These are phyloP conservation scores for Deuterostichococcus epilithicus DNA, from an alignment of 139 green algal species.

Conservation along the genomic window DNA sequence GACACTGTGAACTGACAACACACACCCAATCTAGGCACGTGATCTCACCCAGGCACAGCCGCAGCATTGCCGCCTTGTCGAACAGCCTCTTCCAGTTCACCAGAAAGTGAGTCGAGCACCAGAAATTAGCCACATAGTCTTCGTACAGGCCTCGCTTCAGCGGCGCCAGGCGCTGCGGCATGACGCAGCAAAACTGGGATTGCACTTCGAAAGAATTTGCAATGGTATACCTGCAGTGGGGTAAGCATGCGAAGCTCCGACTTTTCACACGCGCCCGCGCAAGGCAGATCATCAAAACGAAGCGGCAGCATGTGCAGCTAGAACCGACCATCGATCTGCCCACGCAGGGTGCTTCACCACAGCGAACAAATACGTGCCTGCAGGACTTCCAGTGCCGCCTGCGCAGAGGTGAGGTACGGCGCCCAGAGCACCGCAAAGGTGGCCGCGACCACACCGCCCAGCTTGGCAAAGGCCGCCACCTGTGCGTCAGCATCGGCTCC, in stretches of 20 bases:
- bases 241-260: background rate
- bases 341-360: too few relatives aligned
- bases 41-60: background rate
- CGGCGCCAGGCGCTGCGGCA: slow-evolving; percentile 78
- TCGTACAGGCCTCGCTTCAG: slow-evolving; percentile 88
- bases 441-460: slow-evolving; percentile 52
- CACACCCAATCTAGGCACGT: background rate
- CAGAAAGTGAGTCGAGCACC: slow-evolving; percentile 75
- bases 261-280: background rate
- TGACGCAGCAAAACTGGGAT: slow-evolving; percentile 19
- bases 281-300: too few relatives aligned
- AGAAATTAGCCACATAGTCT: slow-evolving; percentile 98
- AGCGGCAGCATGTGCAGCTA: too few relatives aligned
- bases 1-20: background rate
- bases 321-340: too few relatives aligned
- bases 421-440: slow-evolving; percentile 79
- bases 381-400: slow-evolving; percentile 24
- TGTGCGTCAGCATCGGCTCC: slow-evolving; percentile 9
- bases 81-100: slow-evolving; percentile 86
- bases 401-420: slow-evolving; percentile 58
- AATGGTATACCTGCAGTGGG: background rate
- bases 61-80: slow-evolving; percentile 7
- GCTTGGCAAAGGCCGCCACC: slow-evolving; percentile 30
- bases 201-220: too few relatives aligned
- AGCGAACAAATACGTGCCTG: background rate